phyloP scores from a whole-genome alignment of 345 rosid genomes.

The Erodium maritimum region DNA sequence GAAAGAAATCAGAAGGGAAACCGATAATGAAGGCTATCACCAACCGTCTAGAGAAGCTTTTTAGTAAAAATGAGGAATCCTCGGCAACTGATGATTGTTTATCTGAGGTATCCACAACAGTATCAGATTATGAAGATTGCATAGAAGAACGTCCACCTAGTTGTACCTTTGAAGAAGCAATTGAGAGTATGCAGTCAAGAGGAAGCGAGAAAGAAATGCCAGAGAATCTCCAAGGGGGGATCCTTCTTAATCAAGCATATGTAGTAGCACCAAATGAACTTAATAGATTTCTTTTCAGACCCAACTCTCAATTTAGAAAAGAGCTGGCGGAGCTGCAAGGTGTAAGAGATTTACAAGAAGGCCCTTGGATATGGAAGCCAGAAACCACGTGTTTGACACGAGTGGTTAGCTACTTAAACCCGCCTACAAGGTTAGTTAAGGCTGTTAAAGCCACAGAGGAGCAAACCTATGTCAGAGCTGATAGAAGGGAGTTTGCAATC shows the following conservation, averaged over 20 bases:
- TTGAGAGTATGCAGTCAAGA: conserved; percentile 36
- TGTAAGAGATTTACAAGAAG: conserved; percentile 51
- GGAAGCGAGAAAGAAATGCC: conserved; percentile 43
- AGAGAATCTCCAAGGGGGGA: conserved; percentile 58
- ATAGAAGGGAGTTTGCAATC: conserved; percentile 42
- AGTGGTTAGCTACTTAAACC: conserved; percentile 42
- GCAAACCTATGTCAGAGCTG: conserved; percentile 56
- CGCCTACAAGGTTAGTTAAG: conserved; percentile 70
- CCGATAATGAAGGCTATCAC: conserved; percentile 43
- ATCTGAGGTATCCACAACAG: conserved; percentile 17
- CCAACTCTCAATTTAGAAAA: conserved; percentile 54
- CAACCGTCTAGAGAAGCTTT: conserved; percentile 42
- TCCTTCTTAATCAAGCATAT: conserved; percentile 55
- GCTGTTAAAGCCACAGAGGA: conserved; percentile 67
- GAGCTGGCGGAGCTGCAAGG: conserved; percentile 62
- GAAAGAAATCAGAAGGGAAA: conserved; percentile 46
- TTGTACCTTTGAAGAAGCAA: conserved; percentile 58
- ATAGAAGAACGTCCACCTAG: conserved; percentile 28
- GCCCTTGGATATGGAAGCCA: conserved; percentile 52
- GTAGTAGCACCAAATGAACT: conserved; percentile 29
- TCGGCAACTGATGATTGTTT: conserved; percentile 29
- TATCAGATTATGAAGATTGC: conserved; percentile 56
- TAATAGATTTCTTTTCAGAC: conserved; percentile 58
- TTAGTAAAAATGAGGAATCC: conserved; percentile 44
- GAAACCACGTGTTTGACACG: conserved; percentile 36